These are phyloP conservation scores for Mortierella sp. DNA, from an alignment of 371 early-diverging fungal species.

Conservation along the genomic window DNA sequence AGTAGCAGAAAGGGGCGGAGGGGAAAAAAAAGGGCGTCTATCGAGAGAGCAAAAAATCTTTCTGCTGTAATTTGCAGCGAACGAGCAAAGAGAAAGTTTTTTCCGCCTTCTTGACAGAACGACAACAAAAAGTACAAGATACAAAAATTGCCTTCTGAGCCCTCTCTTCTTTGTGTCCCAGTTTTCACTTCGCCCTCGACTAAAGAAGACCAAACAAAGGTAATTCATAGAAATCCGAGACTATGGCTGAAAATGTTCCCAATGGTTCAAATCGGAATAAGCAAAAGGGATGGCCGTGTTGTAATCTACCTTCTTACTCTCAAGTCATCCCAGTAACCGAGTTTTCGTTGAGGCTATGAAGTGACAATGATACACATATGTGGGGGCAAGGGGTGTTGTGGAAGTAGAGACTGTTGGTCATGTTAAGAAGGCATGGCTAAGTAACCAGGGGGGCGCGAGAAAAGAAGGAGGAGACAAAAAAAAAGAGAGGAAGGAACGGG, in stretches of 20 bases:
- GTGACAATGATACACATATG: neutral
- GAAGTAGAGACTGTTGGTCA: neutral
- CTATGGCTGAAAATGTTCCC: neutral
- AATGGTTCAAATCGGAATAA: neutral
- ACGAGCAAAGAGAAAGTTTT: neutral
- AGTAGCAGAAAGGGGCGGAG: neutral
- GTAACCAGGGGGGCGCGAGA: neutral
- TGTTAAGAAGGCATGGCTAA: neutral
- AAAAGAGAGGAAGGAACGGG: neutral
- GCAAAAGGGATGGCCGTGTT: neutral
- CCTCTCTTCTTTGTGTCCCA: neutral
- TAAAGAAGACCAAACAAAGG: neutral
- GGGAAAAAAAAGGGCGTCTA: neutral
- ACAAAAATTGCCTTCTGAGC: neutral
- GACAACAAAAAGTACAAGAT: neutral
- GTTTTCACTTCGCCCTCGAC: neutral
- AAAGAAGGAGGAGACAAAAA: neutral
- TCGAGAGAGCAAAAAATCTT: neutral
- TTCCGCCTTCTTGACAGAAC: neutral
- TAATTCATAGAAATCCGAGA: neutral
- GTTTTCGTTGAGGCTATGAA: neutral
- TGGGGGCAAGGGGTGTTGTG: neutral
- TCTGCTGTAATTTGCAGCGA: neutral
- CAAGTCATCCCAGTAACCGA: neutral
- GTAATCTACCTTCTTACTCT: neutral